These are phyloP conservation scores for Byssochlamys sp. DNA, from an alignment of 2,329 filamentous ascomycete genomes.

Conservation along the genomic window DNA sequence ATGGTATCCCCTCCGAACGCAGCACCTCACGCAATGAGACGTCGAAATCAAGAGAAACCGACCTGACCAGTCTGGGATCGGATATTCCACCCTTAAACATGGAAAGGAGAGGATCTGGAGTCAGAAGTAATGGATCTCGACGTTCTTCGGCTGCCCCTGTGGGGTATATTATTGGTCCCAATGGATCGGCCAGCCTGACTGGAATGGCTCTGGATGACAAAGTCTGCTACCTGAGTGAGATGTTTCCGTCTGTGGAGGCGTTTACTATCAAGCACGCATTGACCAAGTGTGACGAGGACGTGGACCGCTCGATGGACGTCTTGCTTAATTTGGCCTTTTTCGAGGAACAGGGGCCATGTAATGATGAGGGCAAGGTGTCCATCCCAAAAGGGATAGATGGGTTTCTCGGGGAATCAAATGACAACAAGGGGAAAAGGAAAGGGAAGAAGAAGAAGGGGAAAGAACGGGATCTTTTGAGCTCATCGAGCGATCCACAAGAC, in stretches of 20 bases:
- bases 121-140: slow-evolving; percentile 7
- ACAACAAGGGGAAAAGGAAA: slow-evolving; percentile 26
- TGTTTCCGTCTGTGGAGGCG: slow-evolving; percentile 61
- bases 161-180: slow-evolving; percentile 18
- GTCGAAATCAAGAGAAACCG: slow-evolving; percentile 39
- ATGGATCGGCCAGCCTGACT: slow-evolving; percentile 19
- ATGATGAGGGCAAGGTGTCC: slow-evolving; percentile 33
- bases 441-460: slow-evolving; percentile 7
- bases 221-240: slow-evolving; percentile 51
- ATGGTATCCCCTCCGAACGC: slow-evolving; percentile 16
- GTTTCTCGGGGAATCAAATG: slow-evolving; percentile 54
- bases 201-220: slow-evolving; percentile 48
- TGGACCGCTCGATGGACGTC: slow-evolving; percentile 64
- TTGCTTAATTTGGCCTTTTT: slow-evolving; percentile 72
- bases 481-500: slow-evolving; percentile 10
- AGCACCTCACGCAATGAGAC: slow-evolving; percentile 22
- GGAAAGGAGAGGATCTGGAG: slow-evolving; percentile 10
- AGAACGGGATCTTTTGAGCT: slow-evolving; percentile 2
- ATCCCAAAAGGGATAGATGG: slow-evolving; percentile 68
- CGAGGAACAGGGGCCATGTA: slow-evolving; percentile 52
- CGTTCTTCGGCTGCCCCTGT: slow-evolving; percentile 10
- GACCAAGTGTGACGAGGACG: slow-evolving; percentile 57
- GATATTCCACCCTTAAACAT: slow-evolving; percentile 32
- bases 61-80: slow-evolving; percentile 41
- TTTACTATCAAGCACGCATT: slow-evolving; percentile 59